A percentile compares a stretch with the other conserved stretches of the same genome.
Evolutionary conservation across 2,329 filamentous ascomycete genomes (phyloP).

Genomic region (Hypoxylon sp.): DNA sequence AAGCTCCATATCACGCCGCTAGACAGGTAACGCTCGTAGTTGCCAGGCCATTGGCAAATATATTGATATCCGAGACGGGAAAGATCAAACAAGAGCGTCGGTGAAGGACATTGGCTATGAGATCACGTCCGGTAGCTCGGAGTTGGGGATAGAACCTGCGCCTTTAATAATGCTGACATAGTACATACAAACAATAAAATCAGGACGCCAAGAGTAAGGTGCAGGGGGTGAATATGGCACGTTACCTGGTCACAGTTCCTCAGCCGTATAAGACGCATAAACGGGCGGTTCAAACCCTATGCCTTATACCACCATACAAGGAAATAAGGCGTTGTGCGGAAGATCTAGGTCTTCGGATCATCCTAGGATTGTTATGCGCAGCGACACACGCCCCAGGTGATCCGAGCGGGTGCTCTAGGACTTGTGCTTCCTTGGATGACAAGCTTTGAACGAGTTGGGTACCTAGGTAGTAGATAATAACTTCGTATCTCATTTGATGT

Average conservation of each 20-base stretch:
- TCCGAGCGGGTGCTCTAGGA: background rate
- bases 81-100: slow-evolving; percentile 20
- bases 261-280: background rate
- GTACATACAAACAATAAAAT: slow-evolving; percentile 9
- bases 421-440: background rate
- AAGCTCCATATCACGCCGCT: background rate
- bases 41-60: background rate
- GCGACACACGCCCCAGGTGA: slow-evolving; percentile 3
- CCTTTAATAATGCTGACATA: slow-evolving; percentile 31
- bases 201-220: slow-evolving; percentile 25
- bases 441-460: slow-evolving; percentile 3
- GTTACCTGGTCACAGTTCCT: slow-evolving; percentile 27
- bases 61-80: slow-evolving; percentile 12
- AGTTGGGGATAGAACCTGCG: background rate
- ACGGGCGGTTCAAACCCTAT: background rate
- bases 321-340: slow-evolving; percentile 26
- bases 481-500: slow-evolving; percentile 29
- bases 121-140: background rate
- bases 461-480: slow-evolving; percentile 24
- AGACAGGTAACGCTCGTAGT: slow-evolving; percentile 5
- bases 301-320: slow-evolving; percentile 3
- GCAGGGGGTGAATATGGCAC: slow-evolving; percentile 20
- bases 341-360: slow-evolving; percentile 30
- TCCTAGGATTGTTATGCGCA: slow-evolving; percentile 27
- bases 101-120: slow-evolving; percentile 10